Evolutionary conservation across 2,329 filamentous ascomycete species (phyloP).

Genomic region (Juglanconis oblonga): DNA sequence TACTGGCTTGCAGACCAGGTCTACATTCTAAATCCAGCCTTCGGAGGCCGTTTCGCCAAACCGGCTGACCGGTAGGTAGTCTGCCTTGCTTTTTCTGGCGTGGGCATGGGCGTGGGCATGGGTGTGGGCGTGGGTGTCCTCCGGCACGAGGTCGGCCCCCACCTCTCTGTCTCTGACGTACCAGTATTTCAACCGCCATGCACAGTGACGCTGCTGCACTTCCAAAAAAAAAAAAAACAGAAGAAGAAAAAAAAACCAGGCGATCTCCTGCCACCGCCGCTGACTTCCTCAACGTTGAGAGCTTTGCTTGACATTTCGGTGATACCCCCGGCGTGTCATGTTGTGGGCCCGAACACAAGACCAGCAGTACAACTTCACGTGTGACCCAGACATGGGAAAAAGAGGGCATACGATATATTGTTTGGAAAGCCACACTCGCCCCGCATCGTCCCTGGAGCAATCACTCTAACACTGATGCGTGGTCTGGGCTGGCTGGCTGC

Average conservation of each 20-base stretch:
- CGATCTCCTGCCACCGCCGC: not conserved
- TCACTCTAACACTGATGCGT: not conserved
- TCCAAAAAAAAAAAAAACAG: not conserved
- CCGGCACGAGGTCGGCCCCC: not conserved
- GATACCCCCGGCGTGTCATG: not conserved
- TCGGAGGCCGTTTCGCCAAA: not conserved
- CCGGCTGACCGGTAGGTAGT: not conserved
- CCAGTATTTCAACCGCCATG: not conserved
- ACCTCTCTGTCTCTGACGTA: slow-evolving; percentile 2
- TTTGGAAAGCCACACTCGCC: not conserved
- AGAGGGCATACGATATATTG: not conserved
- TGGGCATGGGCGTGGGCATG: too few relatives aligned
- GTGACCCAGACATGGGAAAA: not conserved
- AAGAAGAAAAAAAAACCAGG: not conserved
- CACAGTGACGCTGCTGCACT: not conserved
- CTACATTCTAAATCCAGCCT: too few relatives aligned
- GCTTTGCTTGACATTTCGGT: not conserved
- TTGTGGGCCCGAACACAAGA: slow-evolving; percentile 4
- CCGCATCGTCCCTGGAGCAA: not conserved
- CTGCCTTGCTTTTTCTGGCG: not conserved
- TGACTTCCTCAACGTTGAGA: not conserved
- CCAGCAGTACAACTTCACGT: slow-evolving; percentile 1
- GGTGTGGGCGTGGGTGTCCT: too few relatives aligned
- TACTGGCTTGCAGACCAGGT: not conserved
- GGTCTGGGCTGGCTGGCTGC: not conserved